These are phyloP conservation scores for Mucor indicus DNA, from an alignment of 371 early-diverging fungal genomes.

Conservation along the genomic window DNA sequence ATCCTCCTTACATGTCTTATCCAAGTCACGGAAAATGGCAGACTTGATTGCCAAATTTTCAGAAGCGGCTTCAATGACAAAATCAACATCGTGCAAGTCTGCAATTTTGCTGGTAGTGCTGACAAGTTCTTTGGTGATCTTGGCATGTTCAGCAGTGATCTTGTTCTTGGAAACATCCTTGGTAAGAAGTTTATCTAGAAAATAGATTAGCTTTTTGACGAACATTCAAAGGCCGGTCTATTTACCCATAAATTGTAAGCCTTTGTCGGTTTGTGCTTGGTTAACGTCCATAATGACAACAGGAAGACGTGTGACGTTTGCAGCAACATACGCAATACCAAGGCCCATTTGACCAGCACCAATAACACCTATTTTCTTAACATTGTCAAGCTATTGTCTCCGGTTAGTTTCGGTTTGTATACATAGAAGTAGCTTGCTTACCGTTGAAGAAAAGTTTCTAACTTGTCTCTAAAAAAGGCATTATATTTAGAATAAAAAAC, in stretches of 20 bases:
- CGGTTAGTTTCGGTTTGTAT: too few species aligned
- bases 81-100: slow-evolving; percentile 66
- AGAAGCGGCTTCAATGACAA: slow-evolving; percentile 94
- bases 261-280: slow-evolving; percentile 78
- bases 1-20: slow-evolving; percentile 59
- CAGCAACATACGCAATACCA: slow-evolving; percentile 96
- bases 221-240: background rate
- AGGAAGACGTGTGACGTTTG: slow-evolving; percentile 76
- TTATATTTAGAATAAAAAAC: too few species aligned
- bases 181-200: slow-evolving; percentile 72
- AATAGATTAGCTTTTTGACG: background rate
- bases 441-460: too few species aligned
- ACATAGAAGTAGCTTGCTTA: too few species aligned
- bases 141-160: slow-evolving; percentile 77
- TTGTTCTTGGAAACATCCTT: slow-evolving; percentile 91
- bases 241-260: slow-evolving; percentile 77
- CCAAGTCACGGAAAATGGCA: slow-evolving; percentile 79
- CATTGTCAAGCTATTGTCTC: slow-evolving; percentile 31
- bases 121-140: slow-evolving; percentile 65
- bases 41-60: slow-evolving; percentile 89
- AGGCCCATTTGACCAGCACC: slow-evolving; percentile 91
- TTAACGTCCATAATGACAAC: slow-evolving; percentile 85
- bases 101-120: slow-evolving; percentile 56
- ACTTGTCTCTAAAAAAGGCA: too few species aligned
- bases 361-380: slow-evolving; percentile 70